Conservation (phyloP, 192 early-diverging fungal species). For the Thamnidium elegans region DNA sequence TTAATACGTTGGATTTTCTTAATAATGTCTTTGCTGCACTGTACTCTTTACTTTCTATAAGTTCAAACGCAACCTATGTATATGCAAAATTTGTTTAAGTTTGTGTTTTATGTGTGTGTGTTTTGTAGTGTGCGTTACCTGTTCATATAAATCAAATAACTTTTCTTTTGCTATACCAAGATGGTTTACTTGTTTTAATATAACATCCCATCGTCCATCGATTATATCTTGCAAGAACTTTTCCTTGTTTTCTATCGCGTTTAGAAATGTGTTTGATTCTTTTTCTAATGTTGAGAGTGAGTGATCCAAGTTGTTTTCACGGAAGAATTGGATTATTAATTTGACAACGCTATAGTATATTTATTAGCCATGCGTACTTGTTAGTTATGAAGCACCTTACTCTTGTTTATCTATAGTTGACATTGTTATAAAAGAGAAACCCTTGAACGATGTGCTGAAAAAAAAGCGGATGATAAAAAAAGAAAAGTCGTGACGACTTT, state of each 20-base stretch:
- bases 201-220: slow-evolving; percentile 84
- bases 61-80: slow-evolving; percentile 74
- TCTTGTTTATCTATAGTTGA: slow-evolving; percentile 11
- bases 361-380: neutral
- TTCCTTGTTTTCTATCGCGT: slow-evolving; percentile 82
- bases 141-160: slow-evolving; percentile 87
- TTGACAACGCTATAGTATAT: slow-evolving; percentile 64
- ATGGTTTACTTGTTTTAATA: slow-evolving; percentile 68
- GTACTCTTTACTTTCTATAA: slow-evolving; percentile 80
- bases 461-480: neutral
- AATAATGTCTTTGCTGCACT: slow-evolving; percentile 80
- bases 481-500: neutral
- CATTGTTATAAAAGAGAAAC: neutral
- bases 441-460: neutral
- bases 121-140: slow-evolving; percentile 44
- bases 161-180: slow-evolving; percentile 66
- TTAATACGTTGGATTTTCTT: slow-evolving; percentile 86
- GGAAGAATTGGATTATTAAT: slow-evolving; percentile 90
- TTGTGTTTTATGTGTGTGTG: too few relatives aligned
- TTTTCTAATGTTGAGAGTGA: slow-evolving; percentile 78
- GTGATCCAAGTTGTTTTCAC: slow-evolving; percentile 84
- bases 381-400: neutral
- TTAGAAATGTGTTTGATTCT: slow-evolving; percentile 75
- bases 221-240: slow-evolving; percentile 70
- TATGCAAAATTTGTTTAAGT: too few relatives aligned